phyloP scores from a whole-genome alignment of 2,329 filamentous ascomycete genomes.

The Venturia carpophila region DNA sequence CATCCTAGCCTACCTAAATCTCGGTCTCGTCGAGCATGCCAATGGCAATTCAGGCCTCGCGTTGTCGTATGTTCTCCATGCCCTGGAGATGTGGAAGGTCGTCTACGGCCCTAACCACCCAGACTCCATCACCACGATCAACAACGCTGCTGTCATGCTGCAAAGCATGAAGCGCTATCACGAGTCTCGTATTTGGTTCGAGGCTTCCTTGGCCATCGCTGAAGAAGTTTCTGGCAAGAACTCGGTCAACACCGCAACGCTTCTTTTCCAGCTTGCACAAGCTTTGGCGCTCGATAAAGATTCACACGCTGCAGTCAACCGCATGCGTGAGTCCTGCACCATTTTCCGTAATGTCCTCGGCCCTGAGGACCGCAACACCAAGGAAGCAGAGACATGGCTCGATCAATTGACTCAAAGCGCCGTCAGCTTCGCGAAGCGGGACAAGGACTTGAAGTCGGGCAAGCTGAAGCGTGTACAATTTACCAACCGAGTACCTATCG shows the following conservation, averaged over 20 bases:
- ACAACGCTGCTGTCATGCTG: slow-evolving; percentile 98
- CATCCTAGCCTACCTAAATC: slow-evolving; percentile 88
- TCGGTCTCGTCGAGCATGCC: slow-evolving; percentile 88
- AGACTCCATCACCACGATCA: slow-evolving; percentile 96
- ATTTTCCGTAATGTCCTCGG: slow-evolving; percentile 87
- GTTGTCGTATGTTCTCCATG: slow-evolving; percentile 73
- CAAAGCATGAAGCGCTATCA: slow-evolving; percentile 92
- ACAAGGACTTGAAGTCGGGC: slow-evolving; percentile 57
- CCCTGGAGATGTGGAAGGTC: slow-evolving; percentile 91
- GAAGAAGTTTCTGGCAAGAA: slow-evolving; percentile 82
- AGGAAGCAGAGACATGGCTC: slow-evolving; percentile 94
- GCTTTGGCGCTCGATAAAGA: slow-evolving; percentile 93
- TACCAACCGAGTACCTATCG: slow-evolving; percentile 30
- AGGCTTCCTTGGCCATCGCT: slow-evolving; percentile 81
- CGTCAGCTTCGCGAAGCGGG: slow-evolving; percentile 87
- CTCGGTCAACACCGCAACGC: slow-evolving; percentile 86
- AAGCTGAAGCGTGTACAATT: slow-evolving; percentile 65
- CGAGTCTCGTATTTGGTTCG: slow-evolving; percentile 94
- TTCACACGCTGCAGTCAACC: slow-evolving; percentile 79
- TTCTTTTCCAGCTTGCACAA: slow-evolving; percentile 95
- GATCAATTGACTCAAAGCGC: slow-evolving; percentile 94
- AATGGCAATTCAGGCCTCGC: slow-evolving; percentile 68
- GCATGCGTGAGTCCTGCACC: slow-evolving; percentile 94
- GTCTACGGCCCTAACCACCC: slow-evolving; percentile 92
- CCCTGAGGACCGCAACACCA: slow-evolving; percentile 89